Percentiles rank a stretch among this genome's conserved stretches.
These are phyloP conservation scores for Suillus discolor DNA, from an alignment of 768 basidiomycete genomes.

Conservation along the genomic window DNA sequence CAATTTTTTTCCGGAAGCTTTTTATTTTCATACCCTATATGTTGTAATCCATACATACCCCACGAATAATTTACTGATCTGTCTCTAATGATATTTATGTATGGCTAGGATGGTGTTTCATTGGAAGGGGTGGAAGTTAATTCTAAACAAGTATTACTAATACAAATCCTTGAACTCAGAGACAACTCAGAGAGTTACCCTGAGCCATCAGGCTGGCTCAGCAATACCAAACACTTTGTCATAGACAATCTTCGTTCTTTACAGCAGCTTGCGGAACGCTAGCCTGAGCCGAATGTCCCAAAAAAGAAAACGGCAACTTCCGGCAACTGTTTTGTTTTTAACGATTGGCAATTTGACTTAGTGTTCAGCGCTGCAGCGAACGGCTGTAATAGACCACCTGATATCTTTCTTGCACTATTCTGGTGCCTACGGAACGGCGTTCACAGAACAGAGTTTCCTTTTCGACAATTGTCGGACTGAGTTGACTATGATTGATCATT, in stretches of 20 bases:
- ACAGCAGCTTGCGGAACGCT: neutral
- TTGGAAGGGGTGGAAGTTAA: neutral
- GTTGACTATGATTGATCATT: neutral
- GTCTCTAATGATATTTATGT: neutral
- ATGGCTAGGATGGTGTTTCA: neutral
- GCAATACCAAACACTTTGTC: neutral
- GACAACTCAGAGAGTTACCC: no score
- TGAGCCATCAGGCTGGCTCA: no score
- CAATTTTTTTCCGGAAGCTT: neutral
- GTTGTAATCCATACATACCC: neutral
- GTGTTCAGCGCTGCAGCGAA: neutral
- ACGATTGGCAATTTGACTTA: neutral
- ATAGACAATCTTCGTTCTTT: neutral
- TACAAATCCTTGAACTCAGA: no score
- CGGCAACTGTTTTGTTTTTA: neutral
- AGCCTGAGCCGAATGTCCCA: neutral
- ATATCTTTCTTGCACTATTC: neutral
- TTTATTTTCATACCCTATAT: neutral
- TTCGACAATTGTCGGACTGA: neutral
- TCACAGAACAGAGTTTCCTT: neutral
- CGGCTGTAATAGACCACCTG: neutral
- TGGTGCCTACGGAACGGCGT: neutral
- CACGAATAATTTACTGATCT: neutral
- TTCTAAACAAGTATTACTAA: neutral
- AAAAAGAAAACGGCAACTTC: neutral